These are phyloP conservation scores for Suhomyces xylopsoci DNA, from an alignment of 805 yeast species.

Conservation along the genomic window DNA sequence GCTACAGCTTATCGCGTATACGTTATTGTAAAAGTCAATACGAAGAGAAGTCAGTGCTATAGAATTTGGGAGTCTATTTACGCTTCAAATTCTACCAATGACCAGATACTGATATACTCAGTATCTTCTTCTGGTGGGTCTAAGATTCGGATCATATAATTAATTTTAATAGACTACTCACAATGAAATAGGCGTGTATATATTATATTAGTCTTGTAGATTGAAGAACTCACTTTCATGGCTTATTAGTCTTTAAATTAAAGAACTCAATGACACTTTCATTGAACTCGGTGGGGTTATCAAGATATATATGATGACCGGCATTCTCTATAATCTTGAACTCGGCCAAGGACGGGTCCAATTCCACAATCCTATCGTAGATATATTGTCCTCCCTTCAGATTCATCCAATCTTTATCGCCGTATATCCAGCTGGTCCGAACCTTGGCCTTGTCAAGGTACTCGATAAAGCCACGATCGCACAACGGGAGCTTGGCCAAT, in stretches of 20 bases:
- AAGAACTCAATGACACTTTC: conserved; percentile 22
- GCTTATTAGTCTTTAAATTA: too few relatives aligned
- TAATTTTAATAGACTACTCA: too few relatives aligned
- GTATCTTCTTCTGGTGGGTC: too few relatives aligned
- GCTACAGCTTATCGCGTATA: too few relatives aligned
- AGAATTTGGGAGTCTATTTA: too few relatives aligned
- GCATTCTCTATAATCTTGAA: conserved; percentile 30
- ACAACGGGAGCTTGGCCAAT: conserved; percentile 36
- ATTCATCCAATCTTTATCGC: conserved; percentile 47
- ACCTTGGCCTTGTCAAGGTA: conserved; percentile 21
- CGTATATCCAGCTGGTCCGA: conserved; percentile 36
- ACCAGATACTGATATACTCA: too few relatives aligned
- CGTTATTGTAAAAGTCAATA: too few relatives aligned
- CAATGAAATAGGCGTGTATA: too few relatives aligned
- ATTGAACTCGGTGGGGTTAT: conserved; percentile 35
- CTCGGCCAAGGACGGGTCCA: conserved; percentile 14
- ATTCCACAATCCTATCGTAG: conserved; percentile 20
- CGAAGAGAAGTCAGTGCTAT: too few relatives aligned
- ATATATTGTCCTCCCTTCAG: conserved; percentile 34
- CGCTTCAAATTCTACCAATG: too few relatives aligned
- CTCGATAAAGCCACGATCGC: conserved; percentile 38
- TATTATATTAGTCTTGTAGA: neutral
- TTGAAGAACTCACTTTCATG: conserved; percentile 26
- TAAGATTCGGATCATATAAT: too few relatives aligned
- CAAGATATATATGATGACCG: conserved; percentile 44